Evolutionary conservation across 164 flowering plant genomes (phyloP).

Genomic region (Dillenia turbinata): DNA sequence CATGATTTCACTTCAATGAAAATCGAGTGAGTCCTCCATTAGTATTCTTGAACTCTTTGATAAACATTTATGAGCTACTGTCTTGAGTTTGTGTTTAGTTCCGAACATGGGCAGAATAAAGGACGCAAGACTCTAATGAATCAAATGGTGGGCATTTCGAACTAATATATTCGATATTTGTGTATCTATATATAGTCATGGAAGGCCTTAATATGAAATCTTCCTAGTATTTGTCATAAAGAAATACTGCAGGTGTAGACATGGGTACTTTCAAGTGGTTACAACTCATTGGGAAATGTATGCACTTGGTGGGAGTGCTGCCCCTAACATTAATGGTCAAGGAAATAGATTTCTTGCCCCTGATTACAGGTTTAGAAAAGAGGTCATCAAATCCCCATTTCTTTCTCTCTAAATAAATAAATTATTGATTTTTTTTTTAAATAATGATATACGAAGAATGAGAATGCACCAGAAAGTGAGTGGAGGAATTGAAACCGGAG

Average conservation of each 20-base stretch:
- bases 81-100: too few species aligned
- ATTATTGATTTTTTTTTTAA: background rate
- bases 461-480: constrained; percentile 20
- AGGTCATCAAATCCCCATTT: too few species aligned
- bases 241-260: constrained; percentile 34
- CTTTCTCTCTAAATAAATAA: too few species aligned
- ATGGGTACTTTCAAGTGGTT: constrained; percentile 54
- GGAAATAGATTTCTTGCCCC: constrained; percentile 48
- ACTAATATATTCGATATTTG: too few species aligned
- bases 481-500: constrained; percentile 31
- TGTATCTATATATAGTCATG: too few species aligned
- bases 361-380: constrained; percentile 11
- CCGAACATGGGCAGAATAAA: too few species aligned
- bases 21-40: too few species aligned
- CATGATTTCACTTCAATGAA: too few species aligned
- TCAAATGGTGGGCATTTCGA: too few species aligned
- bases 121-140: too few species aligned
- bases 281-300: constrained; percentile 59
- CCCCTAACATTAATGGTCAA: constrained; percentile 44
- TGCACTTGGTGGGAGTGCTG: constrained; percentile 53
- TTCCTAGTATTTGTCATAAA: background rate
- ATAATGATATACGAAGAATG: constrained; percentile 25
- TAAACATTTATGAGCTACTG: too few species aligned
- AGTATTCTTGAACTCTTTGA: too few species aligned
- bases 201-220: background rate